These are phyloP conservation scores for Syzygium jambos DNA, from an alignment of 345 rosid genomes.

Conservation along the genomic window DNA sequence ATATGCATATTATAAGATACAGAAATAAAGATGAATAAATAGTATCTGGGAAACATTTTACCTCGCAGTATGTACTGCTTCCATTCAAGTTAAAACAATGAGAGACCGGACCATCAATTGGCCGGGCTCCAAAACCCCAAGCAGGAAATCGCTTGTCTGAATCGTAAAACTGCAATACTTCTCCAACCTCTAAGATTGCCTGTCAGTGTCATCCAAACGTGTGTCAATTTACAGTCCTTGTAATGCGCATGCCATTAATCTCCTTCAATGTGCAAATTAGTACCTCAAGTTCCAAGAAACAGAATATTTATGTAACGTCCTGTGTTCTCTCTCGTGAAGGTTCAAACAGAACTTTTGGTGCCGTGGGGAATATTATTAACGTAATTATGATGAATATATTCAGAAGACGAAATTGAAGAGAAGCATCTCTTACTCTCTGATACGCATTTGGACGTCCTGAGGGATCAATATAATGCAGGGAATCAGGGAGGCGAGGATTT, in stretches of 20 bases:
- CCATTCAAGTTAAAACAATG: conserved; percentile 97
- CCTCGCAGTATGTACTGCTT: conserved; percentile 77
- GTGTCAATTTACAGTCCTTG: not conserved
- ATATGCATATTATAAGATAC: not conserved
- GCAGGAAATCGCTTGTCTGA: conserved; percentile 76
- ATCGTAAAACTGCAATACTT: conserved; percentile 85
- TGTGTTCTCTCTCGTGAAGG: not conserved
- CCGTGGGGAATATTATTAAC: not conserved
- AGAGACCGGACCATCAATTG: conserved; percentile 91
- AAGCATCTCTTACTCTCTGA: conserved; percentile 42
- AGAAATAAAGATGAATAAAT: not conserved
- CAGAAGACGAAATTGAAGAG: not conserved
- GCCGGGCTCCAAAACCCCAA: conserved; percentile 99
- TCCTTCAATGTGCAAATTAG: not conserved
- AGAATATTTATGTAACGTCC: not conserved
- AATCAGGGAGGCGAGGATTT: conserved; percentile 85
- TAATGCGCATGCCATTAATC: not conserved
- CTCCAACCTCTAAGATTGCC: conserved; percentile 89
- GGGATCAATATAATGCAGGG: conserved; percentile 75
- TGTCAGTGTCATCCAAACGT: conserved; percentile 10
- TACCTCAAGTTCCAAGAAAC: not conserved
- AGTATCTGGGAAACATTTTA: conserved; percentile 8
- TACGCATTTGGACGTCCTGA: conserved; percentile 66
- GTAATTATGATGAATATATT: not conserved
- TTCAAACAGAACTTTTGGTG: not conserved